Evolutionary conservation across 768 basidiomycete species (phyloP).

Genomic region (Phylloporus sp.): DNA sequence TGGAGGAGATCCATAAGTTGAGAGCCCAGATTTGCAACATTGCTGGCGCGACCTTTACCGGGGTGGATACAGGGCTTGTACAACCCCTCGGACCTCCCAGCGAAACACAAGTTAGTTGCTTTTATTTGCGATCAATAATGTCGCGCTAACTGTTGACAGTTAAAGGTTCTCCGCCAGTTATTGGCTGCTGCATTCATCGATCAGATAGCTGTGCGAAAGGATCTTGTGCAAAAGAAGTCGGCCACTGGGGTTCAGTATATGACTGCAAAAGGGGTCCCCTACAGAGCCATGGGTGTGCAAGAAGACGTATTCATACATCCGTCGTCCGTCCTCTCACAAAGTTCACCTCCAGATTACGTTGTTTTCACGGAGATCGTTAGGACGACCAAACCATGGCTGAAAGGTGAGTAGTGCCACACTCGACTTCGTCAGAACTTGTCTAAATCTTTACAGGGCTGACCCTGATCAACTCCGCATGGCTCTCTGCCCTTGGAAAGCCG

Average conservation of each 20-base stretch:
- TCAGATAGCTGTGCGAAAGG: conserved; percentile 89
- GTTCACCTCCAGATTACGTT: conserved; percentile 79
- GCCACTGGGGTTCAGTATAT: conserved; percentile 64
- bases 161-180: conserved; percentile 88
- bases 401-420: conserved; percentile 47
- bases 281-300: conserved; percentile 70
- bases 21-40: conserved; percentile 85
- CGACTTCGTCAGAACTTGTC: background rate
- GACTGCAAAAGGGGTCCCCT: conserved; percentile 77
- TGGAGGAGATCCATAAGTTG: conserved; percentile 98
- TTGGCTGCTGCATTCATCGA: conserved; percentile 90
- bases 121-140: background rate
- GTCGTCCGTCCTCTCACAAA: conserved; percentile 69
- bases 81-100: conserved; percentile 72
- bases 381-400: conserved; percentile 72
- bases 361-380: conserved; percentile 80
- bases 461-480: conserved; percentile 83
- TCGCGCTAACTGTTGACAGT: conserved; percentile 38
- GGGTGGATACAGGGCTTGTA: conserved; percentile 53
- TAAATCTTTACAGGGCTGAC: conserved; percentile 58
- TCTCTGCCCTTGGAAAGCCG: conserved; percentile 73
- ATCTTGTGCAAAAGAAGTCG: conserved; percentile 59
- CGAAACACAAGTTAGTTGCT: conserved; percentile 60
- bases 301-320: conserved; percentile 95
- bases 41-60: conserved; percentile 73